Conservation (phyloP, 83 land plant genomes). For the Picea abies region DNA sequence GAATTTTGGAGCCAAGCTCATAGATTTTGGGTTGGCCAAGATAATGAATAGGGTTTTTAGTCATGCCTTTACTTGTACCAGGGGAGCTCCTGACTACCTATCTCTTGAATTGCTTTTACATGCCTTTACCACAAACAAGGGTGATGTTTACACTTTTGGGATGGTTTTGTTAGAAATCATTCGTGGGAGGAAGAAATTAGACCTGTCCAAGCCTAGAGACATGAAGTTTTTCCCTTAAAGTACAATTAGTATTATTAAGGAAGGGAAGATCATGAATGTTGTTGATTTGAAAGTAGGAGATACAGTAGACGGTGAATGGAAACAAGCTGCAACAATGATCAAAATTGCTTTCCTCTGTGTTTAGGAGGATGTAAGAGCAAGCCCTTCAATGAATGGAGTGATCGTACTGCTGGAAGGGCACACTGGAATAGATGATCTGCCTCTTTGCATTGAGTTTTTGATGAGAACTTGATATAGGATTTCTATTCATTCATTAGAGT, state of each 20-base stretch:
- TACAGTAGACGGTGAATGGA: neutral
- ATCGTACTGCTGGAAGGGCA: constrained; percentile 54
- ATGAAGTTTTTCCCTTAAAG: constrained; percentile 3
- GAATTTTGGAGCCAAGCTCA: too few relatives aligned
- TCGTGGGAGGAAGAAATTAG: too few relatives aligned
- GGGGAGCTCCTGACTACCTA: too few relatives aligned
- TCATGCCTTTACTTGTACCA: too few relatives aligned
- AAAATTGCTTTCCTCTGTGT: constrained; percentile 53
- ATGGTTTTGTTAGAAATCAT: too few relatives aligned
- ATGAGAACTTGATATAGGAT: neutral
- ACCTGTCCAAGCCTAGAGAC: neutral
- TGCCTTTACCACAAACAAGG: too few relatives aligned
- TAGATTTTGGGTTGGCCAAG: too few relatives aligned
- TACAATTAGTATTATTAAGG: constrained; percentile 16
- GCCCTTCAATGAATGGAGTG: constrained; percentile 56
- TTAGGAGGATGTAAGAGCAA: constrained; percentile 16
- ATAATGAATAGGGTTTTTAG: too few relatives aligned
- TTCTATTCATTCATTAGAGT: neutral
- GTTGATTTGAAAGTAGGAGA: constrained; percentile 8
- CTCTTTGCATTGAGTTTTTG: neutral
- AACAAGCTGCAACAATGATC: constrained; percentile 28
- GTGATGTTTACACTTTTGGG: too few relatives aligned
- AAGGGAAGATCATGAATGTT: constrained; percentile 19
- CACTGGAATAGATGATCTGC: neutral
- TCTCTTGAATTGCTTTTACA: too few relatives aligned